A percentile compares a stretch with the other conserved stretches of the same genome.
Evolutionary conservation across 495 filamentous ascomycete genomes (phyloP).

Genomic region (Podospora fimiseda): DNA sequence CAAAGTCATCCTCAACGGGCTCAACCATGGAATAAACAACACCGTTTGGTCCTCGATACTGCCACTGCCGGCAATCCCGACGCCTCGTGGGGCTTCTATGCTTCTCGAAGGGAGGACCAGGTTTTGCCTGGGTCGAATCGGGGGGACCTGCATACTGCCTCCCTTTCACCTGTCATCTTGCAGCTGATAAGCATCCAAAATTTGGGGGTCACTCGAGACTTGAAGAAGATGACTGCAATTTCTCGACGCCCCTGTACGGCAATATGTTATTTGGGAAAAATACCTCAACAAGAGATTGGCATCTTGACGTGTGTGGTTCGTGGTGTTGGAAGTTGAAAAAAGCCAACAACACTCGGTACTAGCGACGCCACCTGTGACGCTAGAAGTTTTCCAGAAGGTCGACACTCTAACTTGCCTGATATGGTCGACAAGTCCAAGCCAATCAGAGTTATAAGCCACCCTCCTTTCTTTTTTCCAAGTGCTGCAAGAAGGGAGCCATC

Average conservation of each 20-base stretch:
- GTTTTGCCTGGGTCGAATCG: neutral
- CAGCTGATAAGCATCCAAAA: neutral
- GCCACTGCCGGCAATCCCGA: too few relatives aligned
- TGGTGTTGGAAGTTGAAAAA: neutral
- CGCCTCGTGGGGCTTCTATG: neutral
- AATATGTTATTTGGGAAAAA: too few relatives aligned
- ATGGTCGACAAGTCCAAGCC: slow-evolving; percentile 18
- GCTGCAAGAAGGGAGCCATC: too few relatives aligned
- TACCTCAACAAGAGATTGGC: slow-evolving; percentile 1
- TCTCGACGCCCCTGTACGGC: neutral
- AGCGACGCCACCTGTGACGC: slow-evolving; percentile 12
- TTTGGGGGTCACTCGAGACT: too few relatives aligned
- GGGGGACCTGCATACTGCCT: neutral
- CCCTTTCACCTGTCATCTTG: neutral
- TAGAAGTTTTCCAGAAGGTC: slow-evolving; percentile 39
- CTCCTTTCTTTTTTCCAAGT: neutral
- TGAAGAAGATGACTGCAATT: neutral
- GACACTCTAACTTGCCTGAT: slow-evolving; percentile 14
- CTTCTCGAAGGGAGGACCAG: neutral
- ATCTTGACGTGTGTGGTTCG: neutral
- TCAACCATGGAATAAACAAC: too few relatives aligned
- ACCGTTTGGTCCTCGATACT: too few relatives aligned
- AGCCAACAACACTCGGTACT: neutral
- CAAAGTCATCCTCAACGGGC: too few relatives aligned
- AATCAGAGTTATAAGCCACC: slow-evolving; percentile 17